phyloP scores from a whole-genome alignment of 106 monocot genomes.

The Chionographis japonica region DNA sequence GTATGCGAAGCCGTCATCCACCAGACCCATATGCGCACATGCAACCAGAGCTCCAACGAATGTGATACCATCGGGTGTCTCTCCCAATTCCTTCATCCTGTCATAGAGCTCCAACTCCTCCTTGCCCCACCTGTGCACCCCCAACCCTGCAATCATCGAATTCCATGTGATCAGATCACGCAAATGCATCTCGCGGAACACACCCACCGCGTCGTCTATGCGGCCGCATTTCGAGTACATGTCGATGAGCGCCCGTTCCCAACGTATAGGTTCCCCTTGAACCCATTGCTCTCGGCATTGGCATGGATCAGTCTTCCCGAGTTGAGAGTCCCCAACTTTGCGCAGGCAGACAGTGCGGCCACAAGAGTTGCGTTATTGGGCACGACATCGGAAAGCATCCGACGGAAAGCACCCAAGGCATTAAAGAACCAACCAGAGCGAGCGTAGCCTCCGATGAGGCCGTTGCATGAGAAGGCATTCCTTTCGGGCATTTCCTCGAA shows the following conservation, averaged over 20 bases:
- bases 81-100: slow-evolving; percentile 11
- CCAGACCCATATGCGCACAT: slow-evolving; percentile 48
- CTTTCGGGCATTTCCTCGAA: slow-evolving; percentile 51
- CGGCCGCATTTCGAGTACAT: slow-evolving; percentile 78
- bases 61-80: slow-evolving; percentile 52
- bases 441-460: slow-evolving; percentile 39
- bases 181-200: slow-evolving; percentile 24
- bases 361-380: slow-evolving; percentile 57
- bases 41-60: slow-evolving; percentile 51
- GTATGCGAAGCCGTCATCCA: slow-evolving; percentile 27
- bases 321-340: slow-evolving; percentile 40
- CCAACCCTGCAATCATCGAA: slow-evolving; percentile 37
- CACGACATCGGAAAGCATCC: slow-evolving; percentile 30
- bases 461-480: slow-evolving; percentile 71
- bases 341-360: slow-evolving; percentile 40
- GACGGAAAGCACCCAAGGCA: slow-evolving; percentile 23
- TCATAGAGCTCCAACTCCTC: slow-evolving; percentile 42
- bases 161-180: slow-evolving; percentile 66
- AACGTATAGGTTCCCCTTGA: slow-evolving; percentile 23
- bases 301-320: slow-evolving; percentile 49
- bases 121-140: slow-evolving; percentile 33
- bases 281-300: slow-evolving; percentile 25
- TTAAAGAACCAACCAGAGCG: slow-evolving; percentile 13
- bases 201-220: slow-evolving; percentile 26
- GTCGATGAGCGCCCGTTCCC: slow-evolving; percentile 48